These are phyloP conservation scores for Jackrogersella multiformis DNA, from an alignment of 495 filamentous ascomycete species.

Conservation along the genomic window DNA sequence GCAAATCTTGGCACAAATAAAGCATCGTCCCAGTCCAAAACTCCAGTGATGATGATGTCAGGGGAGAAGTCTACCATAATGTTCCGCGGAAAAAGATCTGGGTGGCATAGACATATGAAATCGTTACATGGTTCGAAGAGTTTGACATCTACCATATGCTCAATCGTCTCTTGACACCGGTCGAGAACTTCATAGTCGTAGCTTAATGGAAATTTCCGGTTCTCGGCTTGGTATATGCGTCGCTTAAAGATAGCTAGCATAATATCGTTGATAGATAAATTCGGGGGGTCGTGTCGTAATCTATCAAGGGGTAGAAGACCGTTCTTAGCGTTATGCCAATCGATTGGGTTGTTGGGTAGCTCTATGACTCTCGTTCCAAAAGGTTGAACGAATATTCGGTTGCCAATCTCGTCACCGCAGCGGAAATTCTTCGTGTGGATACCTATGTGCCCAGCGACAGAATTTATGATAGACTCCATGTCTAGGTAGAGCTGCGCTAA, in stretches of 20 bases:
- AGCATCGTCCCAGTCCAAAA: constrained; percentile 22
- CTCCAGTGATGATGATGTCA: constrained; percentile 16
- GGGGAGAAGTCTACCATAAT: constrained; percentile 28
- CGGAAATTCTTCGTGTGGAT: not conserved
- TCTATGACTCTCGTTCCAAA: not conserved
- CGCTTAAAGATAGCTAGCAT: not conserved
- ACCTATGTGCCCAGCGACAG: not conserved
- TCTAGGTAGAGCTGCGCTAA: constrained; percentile 1
- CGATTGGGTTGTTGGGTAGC: not conserved
- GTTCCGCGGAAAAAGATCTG: constrained; percentile 26
- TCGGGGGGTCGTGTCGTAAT: not conserved
- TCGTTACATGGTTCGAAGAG: constrained; percentile 1
- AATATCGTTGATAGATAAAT: not conserved
- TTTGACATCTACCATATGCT: constrained; percentile 4
- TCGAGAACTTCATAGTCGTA: not conserved
- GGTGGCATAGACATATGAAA: constrained; percentile 11
- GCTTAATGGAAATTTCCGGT: not conserved
- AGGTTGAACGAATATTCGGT: not conserved
- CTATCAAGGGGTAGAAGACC: not conserved
- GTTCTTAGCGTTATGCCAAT: not conserved
- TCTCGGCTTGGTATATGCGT: not conserved
- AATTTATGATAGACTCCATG: constrained; percentile 16
- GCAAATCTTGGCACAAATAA: constrained; percentile 12
- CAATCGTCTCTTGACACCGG: not conserved
- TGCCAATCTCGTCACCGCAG: not conserved